phyloP scores from a whole-genome alignment of 305 asterid genomes.

The Solanum chacoense region DNA sequence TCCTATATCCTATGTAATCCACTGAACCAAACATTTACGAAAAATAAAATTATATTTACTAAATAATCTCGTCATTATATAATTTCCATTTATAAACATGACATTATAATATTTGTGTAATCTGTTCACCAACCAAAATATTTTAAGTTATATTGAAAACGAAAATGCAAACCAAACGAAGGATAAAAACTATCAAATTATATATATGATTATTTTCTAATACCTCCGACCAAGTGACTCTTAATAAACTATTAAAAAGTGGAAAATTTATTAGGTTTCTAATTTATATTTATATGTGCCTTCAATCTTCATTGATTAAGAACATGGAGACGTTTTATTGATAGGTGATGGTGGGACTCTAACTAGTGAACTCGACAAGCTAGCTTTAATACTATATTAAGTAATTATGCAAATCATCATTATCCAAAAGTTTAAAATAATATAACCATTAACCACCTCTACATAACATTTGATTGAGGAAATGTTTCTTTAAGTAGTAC shows the following conservation, averaged over 20 bases:
- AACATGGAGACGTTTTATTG: not conserved
- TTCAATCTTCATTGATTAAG: not conserved
- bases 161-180: not conserved
- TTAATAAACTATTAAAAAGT: not conserved
- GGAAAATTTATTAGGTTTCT: not conserved
- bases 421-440: not conserved
- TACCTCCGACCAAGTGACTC: not conserved
- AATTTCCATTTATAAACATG: not conserved
- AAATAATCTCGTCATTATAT: not conserved
- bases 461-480: not conserved
- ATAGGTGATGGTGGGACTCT: not conserved
- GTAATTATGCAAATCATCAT: not conserved
- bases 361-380: not conserved
- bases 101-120: not conserved
- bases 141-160: not conserved
- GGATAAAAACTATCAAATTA: not conserved
- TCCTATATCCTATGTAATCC: not conserved
- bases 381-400: not conserved
- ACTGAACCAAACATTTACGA: not conserved
- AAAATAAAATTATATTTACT: not conserved
- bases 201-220: not conserved
- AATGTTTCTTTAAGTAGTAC: not conserved
- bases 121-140: not conserved
- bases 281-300: not conserved
- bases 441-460: not conserved